Percentiles rank a stretch among this genome's conserved stretches.
phyloP scores from a whole-genome alignment of 306 rosid genomes.

The Corylus avellana region DNA sequence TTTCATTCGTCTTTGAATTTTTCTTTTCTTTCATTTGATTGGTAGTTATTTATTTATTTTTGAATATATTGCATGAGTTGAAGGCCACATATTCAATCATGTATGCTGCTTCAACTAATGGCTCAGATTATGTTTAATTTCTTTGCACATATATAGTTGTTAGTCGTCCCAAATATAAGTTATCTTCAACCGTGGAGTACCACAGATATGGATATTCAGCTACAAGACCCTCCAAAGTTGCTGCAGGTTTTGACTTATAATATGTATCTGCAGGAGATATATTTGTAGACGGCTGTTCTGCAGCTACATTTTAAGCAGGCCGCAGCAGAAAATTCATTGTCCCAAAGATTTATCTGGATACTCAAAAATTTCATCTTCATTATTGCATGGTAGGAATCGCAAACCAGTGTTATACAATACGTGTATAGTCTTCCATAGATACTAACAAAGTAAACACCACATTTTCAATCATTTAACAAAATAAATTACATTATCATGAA shows the following conservation, averaged over 20 bases:
- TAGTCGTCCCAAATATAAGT: too few relatives aligned
- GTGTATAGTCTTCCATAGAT: too few relatives aligned
- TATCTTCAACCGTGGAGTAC: conserved; percentile 40
- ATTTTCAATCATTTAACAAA: not conserved
- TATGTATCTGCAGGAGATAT: conserved; percentile 42
- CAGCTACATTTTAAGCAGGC: conserved; percentile 44
- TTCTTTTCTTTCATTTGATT: too few relatives aligned
- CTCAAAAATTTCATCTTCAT: not conserved
- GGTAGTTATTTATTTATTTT: too few relatives aligned
- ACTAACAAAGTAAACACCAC: not conserved
- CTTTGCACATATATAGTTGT: too few relatives aligned
- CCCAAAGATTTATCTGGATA: conserved; percentile 35
- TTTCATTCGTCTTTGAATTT: not conserved
- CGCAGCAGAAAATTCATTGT: conserved; percentile 78
- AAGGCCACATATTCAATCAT: not conserved
- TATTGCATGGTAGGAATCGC: not conserved
- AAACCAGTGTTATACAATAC: not conserved
- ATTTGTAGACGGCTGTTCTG: conserved; percentile 45
- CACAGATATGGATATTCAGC: conserved; percentile 33
- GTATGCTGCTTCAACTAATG: too few relatives aligned
- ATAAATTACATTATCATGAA: not conserved
- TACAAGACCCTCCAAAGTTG: too few relatives aligned
- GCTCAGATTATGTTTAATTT: too few relatives aligned
- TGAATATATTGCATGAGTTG: not conserved
- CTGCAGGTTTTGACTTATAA: conserved; percentile 8